These are phyloP conservation scores for Withania somnifera DNA, from an alignment of 305 asterid genomes.

Conservation along the genomic window DNA sequence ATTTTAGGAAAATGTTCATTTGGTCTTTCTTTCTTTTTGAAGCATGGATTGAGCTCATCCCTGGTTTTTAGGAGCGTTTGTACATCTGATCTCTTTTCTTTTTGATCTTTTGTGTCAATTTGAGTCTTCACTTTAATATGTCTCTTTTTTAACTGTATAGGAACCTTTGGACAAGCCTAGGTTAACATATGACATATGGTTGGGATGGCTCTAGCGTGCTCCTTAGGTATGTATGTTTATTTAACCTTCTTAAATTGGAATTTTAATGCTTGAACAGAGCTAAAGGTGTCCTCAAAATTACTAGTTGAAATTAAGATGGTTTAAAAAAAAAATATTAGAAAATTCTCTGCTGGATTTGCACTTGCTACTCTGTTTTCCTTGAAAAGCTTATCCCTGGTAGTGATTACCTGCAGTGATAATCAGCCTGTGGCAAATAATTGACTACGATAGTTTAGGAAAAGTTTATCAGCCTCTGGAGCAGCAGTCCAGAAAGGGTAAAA, in stretches of 20 bases:
- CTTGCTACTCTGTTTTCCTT: not conserved
- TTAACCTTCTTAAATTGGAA: not conserved
- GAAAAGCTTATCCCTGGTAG: not conserved
- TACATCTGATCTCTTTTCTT: not conserved
- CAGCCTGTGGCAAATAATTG: not conserved
- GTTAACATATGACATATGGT: constrained; percentile 44
- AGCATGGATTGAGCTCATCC: not conserved
- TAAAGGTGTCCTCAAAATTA: not conserved
- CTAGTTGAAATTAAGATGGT: not conserved
- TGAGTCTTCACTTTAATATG: not conserved
- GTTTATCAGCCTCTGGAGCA: not conserved
- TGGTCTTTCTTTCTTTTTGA: not conserved
- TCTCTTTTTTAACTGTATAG: constrained; percentile 14
- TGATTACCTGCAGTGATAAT: not conserved
- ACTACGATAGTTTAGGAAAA: not conserved
- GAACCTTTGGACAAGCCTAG: constrained; percentile 24
- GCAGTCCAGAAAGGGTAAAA: not conserved
- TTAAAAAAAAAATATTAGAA: not conserved
- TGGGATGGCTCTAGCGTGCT: constrained; percentile 94
- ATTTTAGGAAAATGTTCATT: not conserved
- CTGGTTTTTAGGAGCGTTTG: not conserved
- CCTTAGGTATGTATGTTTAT: constrained; percentile 46
- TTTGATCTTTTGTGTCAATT: not conserved
- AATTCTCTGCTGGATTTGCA: not conserved
- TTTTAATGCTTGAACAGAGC: not conserved